Evolutionary conservation across 371 early-diverging fungal species (phyloP), one percentile per base, ranked within the genome.

Genomic region (Synchytrium microbalum): DNA sequence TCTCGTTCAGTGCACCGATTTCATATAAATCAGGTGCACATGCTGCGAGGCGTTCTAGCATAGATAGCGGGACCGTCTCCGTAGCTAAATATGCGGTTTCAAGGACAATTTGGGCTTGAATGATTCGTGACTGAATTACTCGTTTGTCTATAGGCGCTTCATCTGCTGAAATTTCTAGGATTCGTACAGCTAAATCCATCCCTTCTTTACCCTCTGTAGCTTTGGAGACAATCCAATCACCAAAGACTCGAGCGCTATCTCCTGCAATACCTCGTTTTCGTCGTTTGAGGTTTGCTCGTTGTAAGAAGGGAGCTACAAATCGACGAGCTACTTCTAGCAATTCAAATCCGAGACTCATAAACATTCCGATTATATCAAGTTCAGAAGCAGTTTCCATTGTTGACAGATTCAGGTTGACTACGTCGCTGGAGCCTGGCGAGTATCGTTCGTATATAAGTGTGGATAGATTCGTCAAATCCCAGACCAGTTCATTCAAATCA

Each of bases 111-210:
- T 38, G 74, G 32, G 2, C 58, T 54, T 8, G 67, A 63, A 26
- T 64, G 61, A 8, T 54, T 31, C 2, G 62, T 65, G 0, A 62
- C 56, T 0, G 68, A 25, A 67, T 60, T 54, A 69, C 73, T 59
- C 58, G 72, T n/a, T 14, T 72, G 67, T 38, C 64, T 59, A 19
- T 59, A 59, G 1, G 67, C 5, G 66, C 63, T 32, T 75, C 75
- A 19, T 75, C 67, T n/a, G 73, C 70, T 24, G 78, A 76, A 68
- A 86, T 84, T n/a, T 82, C 72, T 1, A 86, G 88, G 0, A 87
- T 66, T 38, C 84, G 83, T 62, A 84, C 86, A 67, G 82, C 82
- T 54, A 84, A 77, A n/a, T 38, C 82, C 19, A 87, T 61, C 61
- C 83, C 72, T 0, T 85, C 73, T 0, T 86, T 66, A 32, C 83